Base-by-base conservation (phyloP, 306 rosid species). In the Vigna unguiculata region DNA sequence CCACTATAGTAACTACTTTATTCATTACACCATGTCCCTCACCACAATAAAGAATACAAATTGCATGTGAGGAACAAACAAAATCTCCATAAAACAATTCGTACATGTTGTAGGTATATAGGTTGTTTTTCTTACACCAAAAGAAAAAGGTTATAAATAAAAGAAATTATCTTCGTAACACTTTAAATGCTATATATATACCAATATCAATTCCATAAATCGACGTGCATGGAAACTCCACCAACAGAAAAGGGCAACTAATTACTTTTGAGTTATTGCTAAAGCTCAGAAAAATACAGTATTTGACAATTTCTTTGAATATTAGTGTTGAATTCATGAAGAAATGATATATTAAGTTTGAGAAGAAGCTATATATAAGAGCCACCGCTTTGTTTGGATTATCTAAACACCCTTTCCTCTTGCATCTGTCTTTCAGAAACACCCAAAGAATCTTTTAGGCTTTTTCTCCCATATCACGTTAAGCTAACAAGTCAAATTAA, bases 401-500 rank as follows among this genome's bases (percentile, higher is more conserved):
- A 72, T 78, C 30, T 78, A 40, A 53, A 30, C 22, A 15, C 62
- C 43, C 43, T 81, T 76, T 61, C 36, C 69, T 69, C 72, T 76
- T 51, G 81, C 78, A 69, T 43, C 34, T 61, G 25, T 67, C 67
- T 21, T 40, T 55, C 17, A 20, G 58, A 78, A 78, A 69, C 54
- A 47, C 51, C 28, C 25, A 69, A 32, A 53, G 75, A 36, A 71
- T 71, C 63, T 71, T 71, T 71, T 52, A 71, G 13, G 49, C 19
- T n/a, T 71, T 71, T 22, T 76, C 81, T 69, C 78, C 62, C 74
- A 69, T 52, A 63, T 51, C 78, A 76, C 62, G 81, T 70, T 70
- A 81, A 69, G 74, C 54, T 25, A 61, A 51, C 73, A 59, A 68
- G 47, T 73, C 79, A 58, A 58, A 28, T 25, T 57, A 57, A 55